Percentiles rank a stretch among this genome's conserved stretches.
phyloP scores from a whole-genome alignment of 805 yeast genomes.

The Wickerhamiella bombiphila region DNA sequence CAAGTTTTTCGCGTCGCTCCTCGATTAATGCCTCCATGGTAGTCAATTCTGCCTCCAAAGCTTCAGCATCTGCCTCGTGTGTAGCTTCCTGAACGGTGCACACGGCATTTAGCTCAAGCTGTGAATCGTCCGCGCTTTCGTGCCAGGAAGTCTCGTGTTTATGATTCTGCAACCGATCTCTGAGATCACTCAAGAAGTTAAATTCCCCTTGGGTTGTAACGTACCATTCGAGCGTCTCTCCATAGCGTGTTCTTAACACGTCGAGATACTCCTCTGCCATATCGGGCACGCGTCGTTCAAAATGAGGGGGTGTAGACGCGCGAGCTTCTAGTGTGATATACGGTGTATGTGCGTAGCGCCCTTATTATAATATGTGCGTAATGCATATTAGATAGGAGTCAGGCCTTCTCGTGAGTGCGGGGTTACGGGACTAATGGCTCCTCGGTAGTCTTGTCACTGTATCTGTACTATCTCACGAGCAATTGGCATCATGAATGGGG shows the following conservation, averaged over 20 bases:
- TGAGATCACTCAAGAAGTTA: neutral
- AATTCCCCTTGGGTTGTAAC: neutral
- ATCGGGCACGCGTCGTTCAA: too few relatives aligned
- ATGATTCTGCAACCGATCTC: neutral
- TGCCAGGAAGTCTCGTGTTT: neutral
- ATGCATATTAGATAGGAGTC: too few relatives aligned
- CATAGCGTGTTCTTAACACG: neutral
- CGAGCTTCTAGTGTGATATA: too few relatives aligned
- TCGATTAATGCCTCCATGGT: neutral
- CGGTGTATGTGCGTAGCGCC: too few relatives aligned
- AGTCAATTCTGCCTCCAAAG: neutral
- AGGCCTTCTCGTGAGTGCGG: too few relatives aligned
- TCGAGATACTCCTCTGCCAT: neutral
- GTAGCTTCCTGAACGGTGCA: neutral
- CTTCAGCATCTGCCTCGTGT: constrained; percentile 1
- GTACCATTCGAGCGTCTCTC: neutral
- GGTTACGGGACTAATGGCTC: too few relatives aligned
- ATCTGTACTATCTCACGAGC: too few relatives aligned
- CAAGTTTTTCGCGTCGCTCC: neutral
- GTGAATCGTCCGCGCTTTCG: neutral
- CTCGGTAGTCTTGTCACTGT: too few relatives aligned
- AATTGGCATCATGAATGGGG: constrained; percentile 7
- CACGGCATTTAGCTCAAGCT: neutral
- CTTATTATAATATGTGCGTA: too few relatives aligned
- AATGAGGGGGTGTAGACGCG: too few relatives aligned